These are phyloP conservation scores for Linderniella brevidens DNA, from an alignment of 257 asterid species.

Conservation along the genomic window DNA sequence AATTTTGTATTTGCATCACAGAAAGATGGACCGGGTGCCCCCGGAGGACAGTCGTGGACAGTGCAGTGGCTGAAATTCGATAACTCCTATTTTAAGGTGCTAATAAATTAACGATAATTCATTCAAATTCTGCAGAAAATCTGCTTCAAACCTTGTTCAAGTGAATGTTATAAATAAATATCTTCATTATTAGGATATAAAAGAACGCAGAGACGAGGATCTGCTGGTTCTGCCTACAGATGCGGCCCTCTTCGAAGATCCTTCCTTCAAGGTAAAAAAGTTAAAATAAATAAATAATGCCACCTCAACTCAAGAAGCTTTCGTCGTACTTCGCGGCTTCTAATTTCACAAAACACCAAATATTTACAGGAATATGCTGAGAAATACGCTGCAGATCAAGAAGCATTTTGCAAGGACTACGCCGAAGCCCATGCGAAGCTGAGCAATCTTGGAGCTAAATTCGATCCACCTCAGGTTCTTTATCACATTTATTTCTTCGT, in stretches of 20 bases:
- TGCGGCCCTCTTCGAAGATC: conserved; percentile 87
- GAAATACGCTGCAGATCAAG: conserved; percentile 86
- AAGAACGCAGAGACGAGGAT: conserved; percentile 71
- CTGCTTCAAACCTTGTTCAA: conserved; percentile 7
- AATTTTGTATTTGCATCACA: conserved; percentile 22
- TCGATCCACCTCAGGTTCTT: conserved; percentile 86
- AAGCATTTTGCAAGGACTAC: conserved; percentile 73
- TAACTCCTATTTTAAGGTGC: conserved; percentile 88
- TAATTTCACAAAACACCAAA: conserved; percentile 9
- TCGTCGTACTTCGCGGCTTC: conserved; percentile 8
- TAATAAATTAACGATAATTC: background rate
- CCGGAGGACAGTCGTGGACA: conserved; percentile 99
- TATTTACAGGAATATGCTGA: conserved; percentile 59
- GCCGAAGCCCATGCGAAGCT: conserved; percentile 97
- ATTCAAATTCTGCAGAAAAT: background rate
- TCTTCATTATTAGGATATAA: conserved; percentile 50
- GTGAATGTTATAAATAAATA: conserved; percentile 10
- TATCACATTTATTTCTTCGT: conserved; percentile 2
- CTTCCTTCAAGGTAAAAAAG: conserved; percentile 67
- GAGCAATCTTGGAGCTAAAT: conserved; percentile 90
- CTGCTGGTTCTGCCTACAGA: conserved; percentile 92
- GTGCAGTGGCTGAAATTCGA: conserved; percentile 89
- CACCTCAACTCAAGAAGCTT: background rate
- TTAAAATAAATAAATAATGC: background rate
- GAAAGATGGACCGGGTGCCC: conserved; percentile 98